phyloP scores from a whole-genome alignment of 2,329 filamentous ascomycete species.

The Epichloe amarillans region DNA sequence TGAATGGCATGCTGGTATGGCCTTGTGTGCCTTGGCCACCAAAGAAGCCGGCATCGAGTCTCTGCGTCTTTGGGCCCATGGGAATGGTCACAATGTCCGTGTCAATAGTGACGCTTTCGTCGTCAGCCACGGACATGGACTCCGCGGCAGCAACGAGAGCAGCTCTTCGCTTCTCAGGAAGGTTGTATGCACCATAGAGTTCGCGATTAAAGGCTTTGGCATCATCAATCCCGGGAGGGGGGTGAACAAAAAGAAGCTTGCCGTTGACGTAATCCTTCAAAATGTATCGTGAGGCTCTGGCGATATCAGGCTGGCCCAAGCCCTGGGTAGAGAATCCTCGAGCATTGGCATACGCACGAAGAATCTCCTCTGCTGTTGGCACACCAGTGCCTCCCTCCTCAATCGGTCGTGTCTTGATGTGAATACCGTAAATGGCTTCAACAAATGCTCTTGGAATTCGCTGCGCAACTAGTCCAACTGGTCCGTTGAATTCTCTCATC shows the following conservation, averaged over 20 bases:
- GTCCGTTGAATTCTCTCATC: slow-evolving; percentile 82
- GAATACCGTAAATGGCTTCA: slow-evolving; percentile 88
- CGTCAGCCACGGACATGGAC: slow-evolving; percentile 27
- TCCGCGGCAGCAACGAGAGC: slow-evolving; percentile 41
- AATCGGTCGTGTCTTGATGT: slow-evolving; percentile 62
- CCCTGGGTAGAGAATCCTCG: slow-evolving; percentile 85
- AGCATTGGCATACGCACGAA: slow-evolving; percentile 75
- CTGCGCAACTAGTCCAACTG: slow-evolving; percentile 66
- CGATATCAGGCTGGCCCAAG: slow-evolving; percentile 84
- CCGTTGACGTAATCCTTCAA: slow-evolving; percentile 97
- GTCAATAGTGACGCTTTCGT: slow-evolving; percentile 17
- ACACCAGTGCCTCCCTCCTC: slow-evolving; percentile 89
- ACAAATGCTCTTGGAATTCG: slow-evolving; percentile 80
- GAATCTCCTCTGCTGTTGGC: slow-evolving; percentile 72
- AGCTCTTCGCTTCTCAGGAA: slow-evolving; percentile 68
- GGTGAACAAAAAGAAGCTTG: slow-evolving; percentile 83
- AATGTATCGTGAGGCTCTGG: slow-evolving; percentile 74
- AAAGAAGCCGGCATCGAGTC: slow-evolving; percentile 86
- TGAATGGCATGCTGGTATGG: slow-evolving; percentile 70
- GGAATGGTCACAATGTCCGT: slow-evolving; percentile 38
- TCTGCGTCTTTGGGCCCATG: slow-evolving; percentile 59
- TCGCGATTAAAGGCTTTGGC: slow-evolving; percentile 71
- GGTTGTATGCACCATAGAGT: slow-evolving; percentile 69
- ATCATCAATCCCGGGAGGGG: slow-evolving; percentile 65
- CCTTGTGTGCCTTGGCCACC: slow-evolving; percentile 48